A percentile compares a stretch with the other conserved stretches of the same genome.
Evolutionary conservation across 2,329 filamentous ascomycete species (phyloP).

Genomic region (Aspergillus sp.): DNA sequence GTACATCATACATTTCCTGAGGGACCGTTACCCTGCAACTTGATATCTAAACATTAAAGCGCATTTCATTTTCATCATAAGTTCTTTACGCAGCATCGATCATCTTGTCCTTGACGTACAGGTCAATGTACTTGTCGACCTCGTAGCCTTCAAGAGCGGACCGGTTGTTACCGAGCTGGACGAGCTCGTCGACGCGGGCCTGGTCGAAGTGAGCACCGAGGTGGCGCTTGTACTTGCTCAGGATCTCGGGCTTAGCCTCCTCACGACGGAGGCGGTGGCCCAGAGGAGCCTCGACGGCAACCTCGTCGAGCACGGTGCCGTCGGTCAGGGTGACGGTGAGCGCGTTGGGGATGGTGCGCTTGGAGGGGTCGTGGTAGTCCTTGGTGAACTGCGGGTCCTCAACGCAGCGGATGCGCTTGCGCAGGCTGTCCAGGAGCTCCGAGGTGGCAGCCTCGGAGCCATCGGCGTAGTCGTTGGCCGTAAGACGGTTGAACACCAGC

Average conservation of each 20-base stretch:
- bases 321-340: conserved; percentile 92
- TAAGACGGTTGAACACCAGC: conserved; percentile 89
- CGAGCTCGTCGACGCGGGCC: conserved; percentile 69
- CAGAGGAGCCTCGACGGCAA: conserved; percentile 86
- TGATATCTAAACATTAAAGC: too few species aligned
- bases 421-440: conserved; percentile 78
- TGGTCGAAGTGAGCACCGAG: conserved; percentile 73
- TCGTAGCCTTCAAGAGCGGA: conserved; percentile 69
- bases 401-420: conserved; percentile 89
- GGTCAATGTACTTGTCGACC: conserved; percentile 87
- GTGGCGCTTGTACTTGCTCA: conserved; percentile 93
- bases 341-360: conserved; percentile 95
- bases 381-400: conserved; percentile 90
- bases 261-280: conserved; percentile 85
- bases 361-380: conserved; percentile 89
- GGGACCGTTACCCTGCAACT: too few species aligned
- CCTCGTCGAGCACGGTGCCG: conserved; percentile 81
- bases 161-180: conserved; percentile 68
- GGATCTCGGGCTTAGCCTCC: conserved; percentile 95
- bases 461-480: conserved; percentile 88
- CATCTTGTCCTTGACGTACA: conserved; percentile 57
- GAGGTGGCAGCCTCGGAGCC: conserved; percentile 87
- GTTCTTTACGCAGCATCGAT: conserved; percentile 17
- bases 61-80: background rate
- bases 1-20: too few species aligned